Base-by-base conservation (phyloP, 306 rosid genomes). In the Quercus gilva region DNA sequence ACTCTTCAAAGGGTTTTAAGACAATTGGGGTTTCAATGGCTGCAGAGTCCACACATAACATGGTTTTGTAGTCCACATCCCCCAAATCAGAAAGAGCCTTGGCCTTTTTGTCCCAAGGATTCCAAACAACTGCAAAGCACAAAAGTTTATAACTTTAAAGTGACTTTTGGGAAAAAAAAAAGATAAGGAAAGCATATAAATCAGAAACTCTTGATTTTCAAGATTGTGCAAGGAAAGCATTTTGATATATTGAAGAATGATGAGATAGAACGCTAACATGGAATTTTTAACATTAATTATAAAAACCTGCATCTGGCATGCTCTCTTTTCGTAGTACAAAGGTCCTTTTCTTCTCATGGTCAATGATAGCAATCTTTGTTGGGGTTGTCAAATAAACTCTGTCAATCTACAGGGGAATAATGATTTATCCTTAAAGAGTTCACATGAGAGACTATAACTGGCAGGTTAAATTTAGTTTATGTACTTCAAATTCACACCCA, bases 281-380 rank as follows among this genome's bases (percentile, higher is more conserved):
- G n/a, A 61, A 2, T 9, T 28, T 55, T 15, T n/a, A 17, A 29
- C 25, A 53, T 13, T 3, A 65, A 68, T 18, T 72, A 17, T 13
- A 61, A 53, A 25, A 79, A 92, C 97, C 97, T 88, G 94, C 82
- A 72, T 92, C 95, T 9, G 90, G 86, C 87, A 92, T 77, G 79
- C 91, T 89, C 26, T 58, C 89, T 82, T 92, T 92, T 78, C 80
- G 87, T 18, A 92, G 86, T 45, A 89, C 97, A 79, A 87, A 78
- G 15, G 97, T 92, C 83, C 92, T 87, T 74, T 92, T 92, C 84
- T 87, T 92, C 88, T 90, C 95, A 63, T 92, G 97, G 80, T 92
- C 97, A 77, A 92, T 92, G 57, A 90, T 88, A 21, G 97, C 97
- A 35, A 90, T 78, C 86, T 92, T 92, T 67, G 84, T 57, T 19